Base-by-base conservation (phyloP, 768 basidiomycete genomes). In the Hemileccinum impolitum region DNA sequence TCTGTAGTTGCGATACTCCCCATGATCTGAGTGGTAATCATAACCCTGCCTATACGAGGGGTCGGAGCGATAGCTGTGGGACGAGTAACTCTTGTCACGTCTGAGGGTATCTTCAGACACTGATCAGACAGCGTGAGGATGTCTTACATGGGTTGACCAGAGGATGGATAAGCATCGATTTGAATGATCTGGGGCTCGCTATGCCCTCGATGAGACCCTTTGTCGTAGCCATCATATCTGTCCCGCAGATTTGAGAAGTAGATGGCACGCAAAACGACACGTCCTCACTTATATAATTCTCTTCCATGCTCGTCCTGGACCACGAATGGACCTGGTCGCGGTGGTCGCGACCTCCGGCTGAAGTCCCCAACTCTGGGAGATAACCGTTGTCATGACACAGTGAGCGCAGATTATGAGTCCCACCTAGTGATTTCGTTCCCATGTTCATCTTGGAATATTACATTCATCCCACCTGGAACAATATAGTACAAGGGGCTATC, bases 381-480 rank as follows among this genome's bases (percentile, higher is more conserved):
- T 15, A 25, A 9, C 8, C 15, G 14, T 42, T 23, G 42, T 56
- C 12, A 54, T 17, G 9, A 45, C 15, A 31, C 19, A 3, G 2
- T 6, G 13, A n/a, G 4, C 30, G 12, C 3, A 17, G 14, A 47
- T 39, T 28, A 39, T 28, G 39, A 31, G 39, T 34, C 59, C 46
- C 66, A 81, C 84, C 84, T 78, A 3, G 78, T 77, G 21, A 85
- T 79, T 57, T 82, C 82, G 47, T 79, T 76, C 18, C 85, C 85
- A 17, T 73, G 65, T 54, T 80, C 78, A 57, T 87, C 85, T 62
- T 82, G 75, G 56, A 88, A 86, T 39, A 87, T 75, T 6, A 87
- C 80, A 50, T 81, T 76, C 51, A 80, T 70, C 18, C 83, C 85
- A 15, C 73, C 74, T 32, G 86, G 85, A 42, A 87, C 75, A 54